These are phyloP conservation scores for Penicillium sp. DNA, from an alignment of 2,329 filamentous ascomycete genomes.

Conservation along the genomic window DNA sequence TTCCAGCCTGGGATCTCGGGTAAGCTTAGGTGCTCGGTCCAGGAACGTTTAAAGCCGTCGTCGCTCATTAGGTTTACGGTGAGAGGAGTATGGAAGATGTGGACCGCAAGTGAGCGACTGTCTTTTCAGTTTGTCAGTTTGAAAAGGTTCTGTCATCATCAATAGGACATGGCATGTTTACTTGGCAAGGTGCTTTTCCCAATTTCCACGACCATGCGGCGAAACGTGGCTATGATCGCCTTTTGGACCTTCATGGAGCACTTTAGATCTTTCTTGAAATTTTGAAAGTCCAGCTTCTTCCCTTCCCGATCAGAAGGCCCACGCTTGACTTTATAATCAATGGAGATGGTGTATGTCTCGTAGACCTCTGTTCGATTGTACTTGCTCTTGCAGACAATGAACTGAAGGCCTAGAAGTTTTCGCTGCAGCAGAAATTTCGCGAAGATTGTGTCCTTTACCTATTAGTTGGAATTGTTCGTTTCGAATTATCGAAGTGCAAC, in stretches of 20 bases:
- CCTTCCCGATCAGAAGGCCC: not conserved
- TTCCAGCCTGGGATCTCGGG: not conserved
- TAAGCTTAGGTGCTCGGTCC: not conserved
- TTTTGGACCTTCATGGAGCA: not conserved
- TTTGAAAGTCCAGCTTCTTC: not conserved
- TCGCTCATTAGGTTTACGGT: too few relatives aligned
- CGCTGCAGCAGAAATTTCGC: not conserved
- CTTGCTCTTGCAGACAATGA: not conserved
- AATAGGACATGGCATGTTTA: not conserved
- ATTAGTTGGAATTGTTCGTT: not conserved
- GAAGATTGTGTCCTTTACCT: not conserved
- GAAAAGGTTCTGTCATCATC: not conserved
- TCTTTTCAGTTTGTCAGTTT: not conserved
- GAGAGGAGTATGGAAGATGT: not conserved
- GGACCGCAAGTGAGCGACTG: not conserved
- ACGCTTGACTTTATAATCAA: not conserved
- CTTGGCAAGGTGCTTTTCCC: not conserved
- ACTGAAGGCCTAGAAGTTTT: not conserved
- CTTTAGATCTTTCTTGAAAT: not conserved
- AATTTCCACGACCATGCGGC: not conserved
- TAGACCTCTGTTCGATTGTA: not conserved
- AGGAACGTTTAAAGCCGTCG: not conserved
- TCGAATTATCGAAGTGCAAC: not conserved
- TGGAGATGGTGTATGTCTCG: constrained; percentile 8
- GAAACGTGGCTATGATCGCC: not conserved